Percentiles rank a stretch among this genome's conserved stretches.
Conservation (phyloP, 2,329 filamentous ascomycete genomes). For the Zymoseptoria passerinii region DNA sequence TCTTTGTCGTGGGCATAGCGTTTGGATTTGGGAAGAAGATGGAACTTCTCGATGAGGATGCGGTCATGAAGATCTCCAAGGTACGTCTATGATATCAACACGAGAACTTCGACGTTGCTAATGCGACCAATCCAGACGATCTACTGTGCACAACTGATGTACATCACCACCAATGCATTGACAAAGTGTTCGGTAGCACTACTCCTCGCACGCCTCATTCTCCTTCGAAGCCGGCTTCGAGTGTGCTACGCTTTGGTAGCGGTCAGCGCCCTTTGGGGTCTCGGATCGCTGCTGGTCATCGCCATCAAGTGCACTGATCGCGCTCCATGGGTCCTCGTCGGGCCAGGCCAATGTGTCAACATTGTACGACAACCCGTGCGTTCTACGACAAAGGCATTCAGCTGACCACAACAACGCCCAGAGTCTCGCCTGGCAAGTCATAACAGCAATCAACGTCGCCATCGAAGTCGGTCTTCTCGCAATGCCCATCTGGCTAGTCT, state of each 20-base stretch:
- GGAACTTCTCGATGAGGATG: constrained; percentile 9
- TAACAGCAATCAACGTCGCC: constrained; percentile 17
- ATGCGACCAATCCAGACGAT: constrained; percentile 8
- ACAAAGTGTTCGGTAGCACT: constrained; percentile 19
- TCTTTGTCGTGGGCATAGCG: constrained; percentile 15
- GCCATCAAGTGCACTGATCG: constrained; percentile 12
- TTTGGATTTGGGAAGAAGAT: constrained; percentile 19
- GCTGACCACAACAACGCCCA: constrained; percentile 2
- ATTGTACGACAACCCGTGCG: constrained; percentile 4
- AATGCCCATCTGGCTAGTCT: constrained; percentile 20
- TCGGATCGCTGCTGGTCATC: constrained; percentile 12
- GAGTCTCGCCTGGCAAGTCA: constrained; percentile 13
- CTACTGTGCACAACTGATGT: constrained; percentile 17
- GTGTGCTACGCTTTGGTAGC: constrained; percentile 15
- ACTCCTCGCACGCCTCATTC: constrained; percentile 19
- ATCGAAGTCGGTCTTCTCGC: constrained; percentile 18
- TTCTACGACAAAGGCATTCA: not conserved
- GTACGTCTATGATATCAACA: constrained; percentile 2
- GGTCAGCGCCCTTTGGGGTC: constrained; percentile 12
- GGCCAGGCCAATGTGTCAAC: constrained; percentile 11
- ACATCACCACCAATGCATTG: constrained; percentile 16
- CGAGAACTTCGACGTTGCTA: not conserved
- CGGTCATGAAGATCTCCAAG: constrained; percentile 13
- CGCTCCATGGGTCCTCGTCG: constrained; percentile 14
- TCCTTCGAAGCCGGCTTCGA: constrained; percentile 15